Evolutionary conservation across 352 stramenopile genomes (phyloP), one percentile per base, ranked within the genome.

Genomic region (Blastocystis sp.): DNA sequence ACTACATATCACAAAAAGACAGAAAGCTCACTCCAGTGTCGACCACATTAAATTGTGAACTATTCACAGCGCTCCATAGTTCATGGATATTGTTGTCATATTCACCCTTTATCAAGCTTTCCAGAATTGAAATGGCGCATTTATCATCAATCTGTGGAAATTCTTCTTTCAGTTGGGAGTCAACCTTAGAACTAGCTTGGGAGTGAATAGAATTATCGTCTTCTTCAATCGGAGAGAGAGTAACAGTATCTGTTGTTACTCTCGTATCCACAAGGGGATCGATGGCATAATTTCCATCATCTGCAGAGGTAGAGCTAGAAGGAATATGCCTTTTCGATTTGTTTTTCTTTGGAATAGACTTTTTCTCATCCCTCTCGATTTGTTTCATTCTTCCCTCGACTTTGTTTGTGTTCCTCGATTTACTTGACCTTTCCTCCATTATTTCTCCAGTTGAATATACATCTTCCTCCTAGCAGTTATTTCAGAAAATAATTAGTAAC

Each of bases 91-190:
- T 84, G 1, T 34, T 18, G 43, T 84, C 56, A 23, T 84, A 84
- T 23, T 84, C 73, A 15, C 73, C 73, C 55, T 68, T 64, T 55
- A 68, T 84, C 53, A 84, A 68, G 73, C 62, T 53, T 45, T 69
- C 73, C 8, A 84, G 23, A 61, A 84, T 68, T n/a, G 29, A 43
- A 13, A 84, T 45, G 9, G 62, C 73, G 34, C 62, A 50, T 20
- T 18, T 45, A 53, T 84, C 73, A 9, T 47, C 43, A 18, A 84
- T 20, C 26, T 29, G 50, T 6, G 73, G 20, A 84, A 84, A 66
- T 23, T 37, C 34, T 39, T 45, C 47, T 47, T 84, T 53, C 20
- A 53, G 47, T 4, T 66, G 20, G 0, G 11, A n/a, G 15, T 66
- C 18, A 1, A 29, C 8, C 18, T 34, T 37, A 7, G 34, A n/a